Evolutionary conservation across 148 eudicot genomes (phyloP).

Genomic region (Rhododendron ovatum): DNA sequence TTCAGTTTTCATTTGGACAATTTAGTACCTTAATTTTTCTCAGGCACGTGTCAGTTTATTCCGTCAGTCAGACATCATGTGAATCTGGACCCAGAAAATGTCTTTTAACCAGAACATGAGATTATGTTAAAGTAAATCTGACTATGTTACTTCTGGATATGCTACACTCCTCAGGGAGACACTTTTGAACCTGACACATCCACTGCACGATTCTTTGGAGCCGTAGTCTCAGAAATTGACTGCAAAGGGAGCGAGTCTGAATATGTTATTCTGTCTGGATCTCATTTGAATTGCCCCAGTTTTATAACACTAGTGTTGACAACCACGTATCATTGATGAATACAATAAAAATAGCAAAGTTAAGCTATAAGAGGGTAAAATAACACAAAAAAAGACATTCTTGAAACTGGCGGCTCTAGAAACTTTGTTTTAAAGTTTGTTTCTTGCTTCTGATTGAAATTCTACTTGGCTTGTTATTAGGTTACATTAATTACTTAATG

Average conservation of each 20-base stretch:
- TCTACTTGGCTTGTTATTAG: background rate
- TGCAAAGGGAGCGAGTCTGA: background rate
- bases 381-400: background rate
- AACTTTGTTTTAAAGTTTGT: background rate
- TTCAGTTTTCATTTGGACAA: background rate
- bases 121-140: background rate
- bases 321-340: background rate
- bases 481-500: background rate
- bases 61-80: background rate
- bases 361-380: background rate
- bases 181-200: background rate
- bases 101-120: background rate
- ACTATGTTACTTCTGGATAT: background rate
- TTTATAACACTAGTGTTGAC: background rate
- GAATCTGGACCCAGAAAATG: background rate
- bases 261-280: background rate
- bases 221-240: background rate
- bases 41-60: background rate
- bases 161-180: background rate
- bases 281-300: background rate
- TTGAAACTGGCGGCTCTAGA: background rate
- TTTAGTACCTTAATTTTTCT: background rate
- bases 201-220: background rate
- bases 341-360: background rate
- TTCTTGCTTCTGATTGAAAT: conserved; percentile 9